Evolutionary conservation across 352 stramenopile species (phyloP), one percentile per base, ranked within the genome.

Genomic region (Phytophthora pistaciae): DNA sequence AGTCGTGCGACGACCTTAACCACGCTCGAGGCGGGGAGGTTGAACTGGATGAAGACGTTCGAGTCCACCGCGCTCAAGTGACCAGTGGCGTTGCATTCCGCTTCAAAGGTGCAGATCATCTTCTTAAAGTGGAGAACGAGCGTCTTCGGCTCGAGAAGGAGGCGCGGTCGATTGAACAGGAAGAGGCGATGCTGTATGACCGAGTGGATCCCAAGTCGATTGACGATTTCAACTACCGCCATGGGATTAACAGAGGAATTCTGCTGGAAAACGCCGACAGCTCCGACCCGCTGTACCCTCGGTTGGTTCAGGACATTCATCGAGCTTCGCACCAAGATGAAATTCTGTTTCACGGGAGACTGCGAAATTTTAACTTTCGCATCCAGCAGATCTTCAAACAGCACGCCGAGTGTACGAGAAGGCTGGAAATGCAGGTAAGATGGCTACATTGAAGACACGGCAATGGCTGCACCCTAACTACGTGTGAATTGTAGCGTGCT

Each of bases 101-200:
- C 3, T 78, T 94, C 31, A 56, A 54, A 31, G 60, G 75, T 64
- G 27, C 65, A 10, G 66, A 70, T 1, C 81, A 95, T 38, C 76
- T 92, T 5, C 29, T 70, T 0, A 58, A 59, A 4, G 74, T 95
- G 14, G 86, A 95, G 44, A 67, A 76, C 18, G 88, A 95, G 55
- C 76, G 88, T 1, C 7, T 92, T 61, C 78, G 88, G 0, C 61
- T 92, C 9, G 88, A 95, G 38, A 95, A 95, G 60, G 88, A 95
- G 60, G 76, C 76, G 0, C 68, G 86, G 3, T 42, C 73, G n/a
- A 70, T 93, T 10, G 80, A 91, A 18, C 56, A 90, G 16, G 52
- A 62, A 0, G 88, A 95, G 27, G 60, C 68, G 0, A 59, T 88
- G 20, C 56, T 92, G 11, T 95, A 95, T 48, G 86, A 94, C 56